Conservation (phyloP, 768 basidiomycete species). For the Lactarius psammicola region DNA sequence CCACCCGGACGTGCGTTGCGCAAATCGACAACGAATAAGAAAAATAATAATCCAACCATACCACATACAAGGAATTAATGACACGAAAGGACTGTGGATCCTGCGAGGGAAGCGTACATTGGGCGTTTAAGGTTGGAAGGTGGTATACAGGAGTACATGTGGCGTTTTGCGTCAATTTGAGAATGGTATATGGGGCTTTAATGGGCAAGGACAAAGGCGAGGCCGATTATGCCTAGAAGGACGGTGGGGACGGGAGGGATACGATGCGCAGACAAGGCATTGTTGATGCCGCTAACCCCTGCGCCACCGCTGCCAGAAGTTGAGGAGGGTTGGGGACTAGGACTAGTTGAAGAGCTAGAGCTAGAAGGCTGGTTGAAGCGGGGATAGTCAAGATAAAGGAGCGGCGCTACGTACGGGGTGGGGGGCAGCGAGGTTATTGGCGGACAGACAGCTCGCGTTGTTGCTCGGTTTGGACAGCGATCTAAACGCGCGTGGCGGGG, state of each 20-base stretch:
- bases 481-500: slow-evolving; percentile 31
- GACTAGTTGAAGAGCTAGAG: neutral
- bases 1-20: slow-evolving; percentile 4
- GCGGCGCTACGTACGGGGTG: neutral
- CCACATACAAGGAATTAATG: neutral
- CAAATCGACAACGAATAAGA: neutral
- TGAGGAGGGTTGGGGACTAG: neutral
- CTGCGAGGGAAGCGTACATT: neutral
- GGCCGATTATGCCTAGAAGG: slow-evolving; percentile 13
- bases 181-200: neutral
- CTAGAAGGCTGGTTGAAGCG: neutral
- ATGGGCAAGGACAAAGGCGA: slow-evolving; percentile 10
- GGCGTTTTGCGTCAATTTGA: neutral
- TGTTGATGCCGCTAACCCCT: neutral
- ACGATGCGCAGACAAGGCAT: neutral
- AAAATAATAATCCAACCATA: neutral
- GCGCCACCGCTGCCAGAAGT: neutral
- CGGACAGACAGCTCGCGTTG: slow-evolving; percentile 41
- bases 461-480: slow-evolving; percentile 39
- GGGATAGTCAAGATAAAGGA: neutral
- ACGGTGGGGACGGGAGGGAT: neutral
- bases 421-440: slow-evolving; percentile 17
- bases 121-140: slow-evolving; percentile 5
- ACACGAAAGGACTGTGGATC: neutral
- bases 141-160: slow-evolving; percentile 9